phyloP scores from a whole-genome alignment of 176 grass and related monocot species.

The Oryza punctata region DNA sequence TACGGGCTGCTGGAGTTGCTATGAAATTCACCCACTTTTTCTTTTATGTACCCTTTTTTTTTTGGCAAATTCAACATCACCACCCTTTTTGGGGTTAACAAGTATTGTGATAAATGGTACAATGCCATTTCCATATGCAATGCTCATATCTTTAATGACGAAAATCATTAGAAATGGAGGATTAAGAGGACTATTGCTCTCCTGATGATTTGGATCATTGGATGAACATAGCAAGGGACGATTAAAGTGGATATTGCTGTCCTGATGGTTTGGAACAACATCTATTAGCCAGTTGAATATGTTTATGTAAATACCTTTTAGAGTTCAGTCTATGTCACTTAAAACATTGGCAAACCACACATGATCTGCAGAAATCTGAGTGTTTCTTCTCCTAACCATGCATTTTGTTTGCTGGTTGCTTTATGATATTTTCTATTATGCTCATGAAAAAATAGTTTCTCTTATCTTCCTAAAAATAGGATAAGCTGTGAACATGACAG shows the following conservation, averaged over 20 bases:
- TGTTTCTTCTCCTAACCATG: not conserved
- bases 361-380: not conserved
- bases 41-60: not conserved
- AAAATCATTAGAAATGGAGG: not conserved
- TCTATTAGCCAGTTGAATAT: not conserved
- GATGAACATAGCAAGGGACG: not conserved
- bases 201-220: not conserved
- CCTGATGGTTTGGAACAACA: not conserved
- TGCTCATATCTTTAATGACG: not conserved
- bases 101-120: not conserved
- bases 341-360: not conserved
- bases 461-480: not conserved
- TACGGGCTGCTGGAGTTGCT: not conserved
- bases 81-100: not conserved
- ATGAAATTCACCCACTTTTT: conserved; percentile 3
- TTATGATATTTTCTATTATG: not conserved
- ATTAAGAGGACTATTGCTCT: not conserved
- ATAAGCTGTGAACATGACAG: conserved; percentile 6
- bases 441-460: conserved; percentile 1
- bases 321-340: not conserved
- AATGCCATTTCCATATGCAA: not conserved
- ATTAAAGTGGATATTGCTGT: not conserved
- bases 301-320: not conserved
- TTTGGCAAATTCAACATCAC: not conserved
- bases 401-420: too few species aligned